These are phyloP conservation scores for Gastrolobium bilobum DNA, from an alignment of 306 rosid species.

Conservation along the genomic window DNA sequence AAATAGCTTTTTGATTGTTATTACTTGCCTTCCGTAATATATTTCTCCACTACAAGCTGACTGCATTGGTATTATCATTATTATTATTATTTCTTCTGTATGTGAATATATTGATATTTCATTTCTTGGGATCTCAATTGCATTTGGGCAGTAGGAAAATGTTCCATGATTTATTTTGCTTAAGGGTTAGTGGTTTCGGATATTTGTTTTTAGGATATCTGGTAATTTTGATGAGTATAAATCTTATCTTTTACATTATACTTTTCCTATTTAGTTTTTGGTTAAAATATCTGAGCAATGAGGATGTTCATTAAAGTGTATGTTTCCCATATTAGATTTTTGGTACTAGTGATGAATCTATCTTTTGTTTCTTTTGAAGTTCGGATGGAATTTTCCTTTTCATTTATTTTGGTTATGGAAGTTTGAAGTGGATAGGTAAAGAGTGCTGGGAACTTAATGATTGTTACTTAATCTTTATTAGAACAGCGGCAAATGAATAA, in stretches of 20 bases:
- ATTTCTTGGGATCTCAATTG: constrained; percentile 15
- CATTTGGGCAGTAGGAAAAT: constrained; percentile 1
- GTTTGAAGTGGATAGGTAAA: neutral
- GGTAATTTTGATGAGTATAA: neutral
- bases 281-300: neutral
- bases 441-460: neutral
- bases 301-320: neutral
- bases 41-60: constrained; percentile 1
- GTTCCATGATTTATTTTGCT: constrained; percentile 11
- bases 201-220: neutral
- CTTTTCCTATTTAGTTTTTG: neutral
- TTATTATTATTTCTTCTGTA: neutral
- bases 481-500: neutral
- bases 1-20: neutral
- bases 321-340: neutral
- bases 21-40: constrained; percentile 27
- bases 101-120: neutral
- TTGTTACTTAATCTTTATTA: neutral
- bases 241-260: neutral
- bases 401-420: neutral
- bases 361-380: neutral
- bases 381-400: neutral
- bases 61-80: neutral
- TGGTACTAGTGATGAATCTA: neutral
- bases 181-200: constrained; percentile 17